Conservation (phyloP, 169 alveolate genomes). For the Plasmodium cynomolgi region DNA sequence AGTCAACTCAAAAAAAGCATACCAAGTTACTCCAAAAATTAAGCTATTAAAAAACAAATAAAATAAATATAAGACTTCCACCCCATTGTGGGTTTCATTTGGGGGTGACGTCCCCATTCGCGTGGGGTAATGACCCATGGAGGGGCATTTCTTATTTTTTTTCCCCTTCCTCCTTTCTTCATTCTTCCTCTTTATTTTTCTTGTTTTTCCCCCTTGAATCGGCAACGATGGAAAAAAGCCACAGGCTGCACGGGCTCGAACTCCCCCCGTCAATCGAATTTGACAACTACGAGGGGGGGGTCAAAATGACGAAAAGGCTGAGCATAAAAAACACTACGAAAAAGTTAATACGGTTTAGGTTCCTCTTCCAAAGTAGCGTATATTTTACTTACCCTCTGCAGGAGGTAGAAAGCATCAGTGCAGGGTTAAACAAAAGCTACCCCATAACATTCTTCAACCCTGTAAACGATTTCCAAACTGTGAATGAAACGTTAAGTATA, state of each 20-base stretch:
- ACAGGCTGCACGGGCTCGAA: constrained; percentile 60
- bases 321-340: constrained; percentile 62
- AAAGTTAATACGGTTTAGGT: constrained; percentile 53
- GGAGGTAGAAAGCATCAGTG: constrained; percentile 71
- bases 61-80: not conserved
- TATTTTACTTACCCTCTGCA: constrained; percentile 73
- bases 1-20: not conserved
- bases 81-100: not conserved
- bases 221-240: constrained; percentile 48
- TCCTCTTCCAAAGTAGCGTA: constrained; percentile 48
- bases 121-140: not conserved
- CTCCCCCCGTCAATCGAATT: constrained; percentile 35
- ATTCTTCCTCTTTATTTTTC: not conserved
- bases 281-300: constrained; percentile 68
- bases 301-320: constrained; percentile 45
- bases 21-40: not conserved
- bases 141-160: not conserved
- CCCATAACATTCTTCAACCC: constrained; percentile 55
- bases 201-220: not conserved
- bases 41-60: not conserved
- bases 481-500: constrained; percentile 42
- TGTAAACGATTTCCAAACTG: constrained; percentile 46
- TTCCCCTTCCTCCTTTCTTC: not conserved
- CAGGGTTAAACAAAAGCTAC: constrained; percentile 63
- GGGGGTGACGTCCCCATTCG: not conserved